These are phyloP conservation scores for Aspergillus sp. DNA, from an alignment of 2,329 filamentous ascomycete genomes.

Conservation along the genomic window DNA sequence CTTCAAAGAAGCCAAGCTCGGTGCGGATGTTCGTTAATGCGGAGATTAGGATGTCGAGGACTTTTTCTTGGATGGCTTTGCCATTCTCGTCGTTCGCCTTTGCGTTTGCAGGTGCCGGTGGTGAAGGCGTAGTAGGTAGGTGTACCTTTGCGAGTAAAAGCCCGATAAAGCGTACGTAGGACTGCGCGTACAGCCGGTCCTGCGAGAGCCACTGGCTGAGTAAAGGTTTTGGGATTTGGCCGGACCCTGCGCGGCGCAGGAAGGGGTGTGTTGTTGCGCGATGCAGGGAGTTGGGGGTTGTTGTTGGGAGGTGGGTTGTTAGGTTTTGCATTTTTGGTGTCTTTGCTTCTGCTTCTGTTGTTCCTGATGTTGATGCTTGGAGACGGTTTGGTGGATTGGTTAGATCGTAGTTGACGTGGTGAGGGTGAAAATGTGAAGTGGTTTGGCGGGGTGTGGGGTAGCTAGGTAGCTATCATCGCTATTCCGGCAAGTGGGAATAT, in stretches of 20 bases:
- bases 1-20: slow-evolving; percentile 68
- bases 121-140: slow-evolving; percentile 42
- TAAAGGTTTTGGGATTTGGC: slow-evolving; percentile 56
- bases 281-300: slow-evolving; percentile 48
- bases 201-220: slow-evolving; percentile 70
- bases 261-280: slow-evolving; percentile 67
- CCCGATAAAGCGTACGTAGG: slow-evolving; percentile 67
- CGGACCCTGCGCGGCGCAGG: slow-evolving; percentile 63
- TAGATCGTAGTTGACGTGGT: too few species aligned
- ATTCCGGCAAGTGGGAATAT: neutral
- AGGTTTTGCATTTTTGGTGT: slow-evolving; percentile 39
- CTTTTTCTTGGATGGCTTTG: slow-evolving; percentile 41
- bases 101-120: neutral
- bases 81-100: slow-evolving; percentile 20
- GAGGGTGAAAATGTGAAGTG: neutral
- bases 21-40: slow-evolving; percentile 66
- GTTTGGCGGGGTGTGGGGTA: slow-evolving; percentile 7
- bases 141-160: slow-evolving; percentile 63
- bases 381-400: neutral
- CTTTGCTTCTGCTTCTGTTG: slow-evolving; percentile 1
- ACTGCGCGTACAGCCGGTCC: slow-evolving; percentile 69
- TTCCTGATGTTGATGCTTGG: neutral
- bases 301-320: slow-evolving; percentile 57
- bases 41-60: slow-evolving; percentile 63
- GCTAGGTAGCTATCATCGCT: neutral